phyloP scores from a whole-genome alignment of 306 rosid species.

The Chamaecrista fasciculata region DNA sequence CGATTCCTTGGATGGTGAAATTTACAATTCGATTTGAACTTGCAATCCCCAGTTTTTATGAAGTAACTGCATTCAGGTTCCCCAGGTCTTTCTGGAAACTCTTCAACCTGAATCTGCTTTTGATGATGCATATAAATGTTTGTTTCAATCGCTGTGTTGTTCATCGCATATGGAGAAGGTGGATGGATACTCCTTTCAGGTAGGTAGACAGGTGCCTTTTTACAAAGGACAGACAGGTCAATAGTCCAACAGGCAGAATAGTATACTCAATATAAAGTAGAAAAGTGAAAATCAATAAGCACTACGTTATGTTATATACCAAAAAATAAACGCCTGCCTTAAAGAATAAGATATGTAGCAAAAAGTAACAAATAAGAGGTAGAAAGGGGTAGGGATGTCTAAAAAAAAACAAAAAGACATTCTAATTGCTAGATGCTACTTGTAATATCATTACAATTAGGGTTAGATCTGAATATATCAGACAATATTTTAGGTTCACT shows the following conservation, averaged over 20 bases:
- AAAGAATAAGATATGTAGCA: background rate
- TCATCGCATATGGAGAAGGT: constrained; percentile 54
- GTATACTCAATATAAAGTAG: background rate
- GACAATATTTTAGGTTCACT: background rate
- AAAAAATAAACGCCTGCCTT: background rate
- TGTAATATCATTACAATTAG: background rate
- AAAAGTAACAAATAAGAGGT: background rate
- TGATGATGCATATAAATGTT: constrained; percentile 53
- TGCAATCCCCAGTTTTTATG: constrained; percentile 90
- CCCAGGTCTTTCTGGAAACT: constrained; percentile 87
- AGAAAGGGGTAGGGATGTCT: background rate
- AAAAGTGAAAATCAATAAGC: background rate
- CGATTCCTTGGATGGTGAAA: constrained; percentile 85
- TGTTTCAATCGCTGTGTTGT: constrained; percentile 51
- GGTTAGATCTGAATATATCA: background rate
- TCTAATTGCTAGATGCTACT: background rate
- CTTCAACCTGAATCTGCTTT: constrained; percentile 49
- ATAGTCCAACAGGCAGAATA: background rate
- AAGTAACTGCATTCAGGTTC: constrained; percentile 86
- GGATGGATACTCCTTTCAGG: constrained; percentile 63
- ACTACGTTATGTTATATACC: background rate
- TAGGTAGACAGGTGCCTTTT: constrained; percentile 65
- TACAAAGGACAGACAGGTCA: constrained; percentile 33
- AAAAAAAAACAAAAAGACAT: background rate
- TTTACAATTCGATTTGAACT: constrained; percentile 77